Base-by-base conservation (phyloP, 805 yeast genomes). In the Candida nonsorbophila region DNA sequence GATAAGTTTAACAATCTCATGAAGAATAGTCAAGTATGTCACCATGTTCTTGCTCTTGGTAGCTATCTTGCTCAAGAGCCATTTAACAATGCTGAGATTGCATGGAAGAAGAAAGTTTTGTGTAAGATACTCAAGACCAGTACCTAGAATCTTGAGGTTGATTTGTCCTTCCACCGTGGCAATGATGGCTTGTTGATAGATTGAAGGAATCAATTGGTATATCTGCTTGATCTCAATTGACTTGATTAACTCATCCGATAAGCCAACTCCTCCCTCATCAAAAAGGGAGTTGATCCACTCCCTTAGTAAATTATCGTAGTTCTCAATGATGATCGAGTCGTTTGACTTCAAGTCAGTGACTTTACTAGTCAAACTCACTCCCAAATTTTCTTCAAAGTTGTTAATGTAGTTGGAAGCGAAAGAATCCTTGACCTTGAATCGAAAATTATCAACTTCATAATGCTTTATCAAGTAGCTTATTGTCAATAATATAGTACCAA, bases 71-170 rank as follows among this genome's bases (percentile, higher is more conserved):
- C 34, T 24, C 12, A 50, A 20, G 16, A 52, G 26, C 67, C 67
- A 63, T 27, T 44, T 51, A 12, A 62, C 45, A 15, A 62, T 52
- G 20, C 55, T 54, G 14, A 54, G 25, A 58, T 55, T 72, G 69
- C 81, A 41, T 43, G 72, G 51, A 2, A 83, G 62, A 40, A 90
- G 62, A 38, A 84, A 83, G 3, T 85, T 82, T 45, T 88, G 95
- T 25, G 83, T 63, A 41, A 90, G 82, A 45, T 88, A 86, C 45
- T 88, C 97, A 20, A 90, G 62, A 0, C 96, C 97, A 32, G 83
- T 84, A 27, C 67, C 69, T 22, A 86, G 61, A 4, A 76, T 69
- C 4, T 77, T 79, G 7, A 69, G 50, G 39, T 77, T 80, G 3
- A 84, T 63, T 9, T 74, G 55, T 1, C 72, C 74, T 14, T 67